Evolutionary conservation across 306 rosid genomes (phyloP), one percentile per base, ranked within the genome.

Genomic region (Echinosophora koreensis): DNA sequence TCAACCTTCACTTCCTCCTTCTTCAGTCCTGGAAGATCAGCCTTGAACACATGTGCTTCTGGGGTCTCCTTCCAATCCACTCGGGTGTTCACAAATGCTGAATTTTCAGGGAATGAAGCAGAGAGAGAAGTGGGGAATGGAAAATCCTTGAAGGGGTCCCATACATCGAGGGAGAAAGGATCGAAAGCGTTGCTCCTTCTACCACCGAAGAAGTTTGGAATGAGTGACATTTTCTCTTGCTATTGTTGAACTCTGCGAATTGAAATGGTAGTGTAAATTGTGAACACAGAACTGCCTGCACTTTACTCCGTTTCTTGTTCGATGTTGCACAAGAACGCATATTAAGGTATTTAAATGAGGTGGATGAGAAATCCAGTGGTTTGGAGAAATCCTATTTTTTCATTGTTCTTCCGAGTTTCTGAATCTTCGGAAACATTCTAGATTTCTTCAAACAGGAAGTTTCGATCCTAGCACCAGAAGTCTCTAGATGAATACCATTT

Each of bases 31-130:
- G 85, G 82, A 9, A 82, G 32, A 30, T 30, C 32, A 9, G 84
- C 89, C 66, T 71, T 71, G 70, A 82, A 75, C 71, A 85, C 89
- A 2, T 79, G 86, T 3, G 86, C 89, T 17, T 82, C 86, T 6
- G 86, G 82, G 0, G 86, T 85, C 15, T 85, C 89, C 57, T 71
- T 85, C 86, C 84, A 85, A 17, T 85, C 89, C 3, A 85, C 59
- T 0, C 67, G n/a, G 0, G 84, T 65, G 56, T 13, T 85, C 55
- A 74, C 61, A 59, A 79, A 82, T 0, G 86, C 82, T 7, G 82
- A 79, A 54, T 65, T 85, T 2, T 54, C 73, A 22, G 69, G 55
- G 14, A 51, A 61, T 0, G 86, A 56, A 27, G 65, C 2, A 10
- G 88, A 74, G 14, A 85, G 13, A 4, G 84, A 61, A 30, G 1